A percentile compares a stretch with the other conserved stretches of the same genome.
These are phyloP conservation scores for Saccharomyces hybrid DNA, from an alignment of 1,139 yeast species.

Conservation along the genomic window DNA sequence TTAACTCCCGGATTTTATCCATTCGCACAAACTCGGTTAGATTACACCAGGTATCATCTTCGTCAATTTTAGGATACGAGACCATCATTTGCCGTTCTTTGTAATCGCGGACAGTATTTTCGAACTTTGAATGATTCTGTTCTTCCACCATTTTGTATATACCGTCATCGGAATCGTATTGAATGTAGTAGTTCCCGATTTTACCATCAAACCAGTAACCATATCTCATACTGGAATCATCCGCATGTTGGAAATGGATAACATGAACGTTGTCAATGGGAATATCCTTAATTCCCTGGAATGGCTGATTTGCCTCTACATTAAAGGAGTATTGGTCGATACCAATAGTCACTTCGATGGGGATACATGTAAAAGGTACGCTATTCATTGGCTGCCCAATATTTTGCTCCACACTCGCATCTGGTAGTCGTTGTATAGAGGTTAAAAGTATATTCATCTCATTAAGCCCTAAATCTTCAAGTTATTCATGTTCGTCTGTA, in stretches of 20 bases:
- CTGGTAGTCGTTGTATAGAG: too few relatives aligned
- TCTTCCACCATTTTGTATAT: constrained; percentile 9
- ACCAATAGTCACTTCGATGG: constrained; percentile 18
- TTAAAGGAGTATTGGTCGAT: constrained; percentile 24
- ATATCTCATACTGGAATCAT: constrained; percentile 16
- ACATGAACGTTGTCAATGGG: constrained; percentile 20
- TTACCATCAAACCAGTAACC: constrained; percentile 25
- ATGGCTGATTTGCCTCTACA: constrained; percentile 17
- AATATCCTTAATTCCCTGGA: constrained; percentile 23
- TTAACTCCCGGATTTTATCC: constrained; percentile 11
- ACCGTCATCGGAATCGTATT: constrained; percentile 9
- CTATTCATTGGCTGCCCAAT: constrained; percentile 8
- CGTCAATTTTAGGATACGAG: constrained; percentile 20
- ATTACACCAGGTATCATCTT: constrained; percentile 16
- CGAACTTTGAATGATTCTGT: constrained; percentile 9
- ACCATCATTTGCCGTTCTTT: constrained; percentile 13
- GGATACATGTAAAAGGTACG: constrained; percentile 11
- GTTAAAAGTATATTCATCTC: background rate
- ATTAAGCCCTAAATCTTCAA: background rate
- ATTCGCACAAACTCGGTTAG: constrained; percentile 15
- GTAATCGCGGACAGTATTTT: constrained; percentile 8
- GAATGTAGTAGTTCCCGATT: constrained; percentile 9
- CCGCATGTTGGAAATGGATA: constrained; percentile 22
- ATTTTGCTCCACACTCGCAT: background rate
- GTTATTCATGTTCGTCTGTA: background rate